A percentile compares a stretch with the other conserved stretches of the same genome.
phyloP scores from a whole-genome alignment of 2,329 filamentous ascomycete species.

The Zymoseptoria brevis region DNA sequence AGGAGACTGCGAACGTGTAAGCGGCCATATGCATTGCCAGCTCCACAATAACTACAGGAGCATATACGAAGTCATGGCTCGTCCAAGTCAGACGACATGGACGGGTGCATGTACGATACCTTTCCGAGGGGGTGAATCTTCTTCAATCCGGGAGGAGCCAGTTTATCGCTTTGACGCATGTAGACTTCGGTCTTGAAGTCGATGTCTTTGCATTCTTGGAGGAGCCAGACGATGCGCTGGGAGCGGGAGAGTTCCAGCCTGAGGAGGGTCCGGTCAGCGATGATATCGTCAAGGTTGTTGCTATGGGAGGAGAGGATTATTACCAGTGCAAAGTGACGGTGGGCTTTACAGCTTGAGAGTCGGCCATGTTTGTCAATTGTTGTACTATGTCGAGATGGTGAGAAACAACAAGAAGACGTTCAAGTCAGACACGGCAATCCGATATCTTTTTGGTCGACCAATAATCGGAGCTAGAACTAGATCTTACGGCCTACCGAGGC shows the following conservation, averaged over 20 bases:
- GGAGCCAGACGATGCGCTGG: conserved; percentile 76
- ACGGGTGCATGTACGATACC: not conserved
- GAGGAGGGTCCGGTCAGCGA: not conserved
- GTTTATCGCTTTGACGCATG: conserved; percentile 55
- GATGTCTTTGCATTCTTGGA: conserved; percentile 66
- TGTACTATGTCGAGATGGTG: too few relatives aligned
- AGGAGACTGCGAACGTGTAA: conserved; percentile 47
- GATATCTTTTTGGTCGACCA: too few relatives aligned
- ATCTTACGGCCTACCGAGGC: too few relatives aligned
- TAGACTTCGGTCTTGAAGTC: conserved; percentile 74
- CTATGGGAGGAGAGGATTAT: conserved; percentile 26
- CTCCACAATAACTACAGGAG: too few relatives aligned
- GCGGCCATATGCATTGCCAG: too few relatives aligned
- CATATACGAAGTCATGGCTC: too few relatives aligned
- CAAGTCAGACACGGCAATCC: too few relatives aligned
- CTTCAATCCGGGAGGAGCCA: conserved; percentile 70
- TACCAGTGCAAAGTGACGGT: conserved; percentile 61
- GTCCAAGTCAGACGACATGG: too few relatives aligned
- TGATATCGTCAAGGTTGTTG: not conserved
- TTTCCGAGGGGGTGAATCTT: conserved; percentile 80
- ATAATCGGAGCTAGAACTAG: too few relatives aligned
- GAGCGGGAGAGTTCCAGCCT: conserved; percentile 80
- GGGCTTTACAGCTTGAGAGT: conserved; percentile 26
- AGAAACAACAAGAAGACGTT: too few relatives aligned
- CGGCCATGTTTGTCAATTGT: conserved; percentile 14